Percentiles rank a stretch among this genome's conserved stretches.
Evolutionary conservation across 2,329 filamentous ascomycete species (phyloP).

Genomic region (Colletotrichum abscissum): DNA sequence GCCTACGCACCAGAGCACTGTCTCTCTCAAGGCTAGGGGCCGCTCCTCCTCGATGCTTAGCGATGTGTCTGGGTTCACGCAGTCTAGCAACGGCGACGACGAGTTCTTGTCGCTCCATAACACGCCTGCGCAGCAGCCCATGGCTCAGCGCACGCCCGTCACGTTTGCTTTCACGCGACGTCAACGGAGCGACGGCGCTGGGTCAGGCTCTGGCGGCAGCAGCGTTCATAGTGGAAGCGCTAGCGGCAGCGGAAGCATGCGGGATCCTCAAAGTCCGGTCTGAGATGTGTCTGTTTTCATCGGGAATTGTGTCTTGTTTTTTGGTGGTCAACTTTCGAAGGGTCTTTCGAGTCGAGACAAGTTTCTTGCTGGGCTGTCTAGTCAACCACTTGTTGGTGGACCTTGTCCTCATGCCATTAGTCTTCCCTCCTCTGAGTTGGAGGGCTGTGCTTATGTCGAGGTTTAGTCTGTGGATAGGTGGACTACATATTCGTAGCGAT

Average conservation of each 20-base stretch:
- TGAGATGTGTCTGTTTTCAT: conserved; percentile 32
- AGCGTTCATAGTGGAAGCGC: conserved; percentile 52
- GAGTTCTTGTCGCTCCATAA: conserved; percentile 41
- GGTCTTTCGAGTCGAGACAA: background rate
- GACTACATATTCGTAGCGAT: conserved; percentile 16
- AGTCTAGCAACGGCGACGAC: conserved; percentile 67
- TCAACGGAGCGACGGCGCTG: conserved; percentile 32
- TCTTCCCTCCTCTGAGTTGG: background rate
- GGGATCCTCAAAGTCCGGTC: conserved; percentile 64
- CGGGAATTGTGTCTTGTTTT: conserved; percentile 12
- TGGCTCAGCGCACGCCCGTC: conserved; percentile 37
- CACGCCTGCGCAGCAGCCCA: conserved; percentile 37
- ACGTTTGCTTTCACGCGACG: conserved; percentile 32
- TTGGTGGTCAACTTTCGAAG: conserved; percentile 17
- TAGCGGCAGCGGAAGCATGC: conserved; percentile 59
- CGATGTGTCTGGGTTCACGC: conserved; percentile 74
- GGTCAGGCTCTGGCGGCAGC: conserved; percentile 35
- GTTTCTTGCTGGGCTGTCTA: conserved; percentile 15
- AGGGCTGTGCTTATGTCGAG: background rate
- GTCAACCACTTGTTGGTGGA: background rate
- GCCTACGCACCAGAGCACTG: conserved; percentile 41
- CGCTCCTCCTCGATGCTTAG: conserved; percentile 76
- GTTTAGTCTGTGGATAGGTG: background rate
- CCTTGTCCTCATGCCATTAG: background rate
- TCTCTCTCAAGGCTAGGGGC: conserved; percentile 58